Conservation (phyloP, 2,329 filamentous ascomycete species). For the Colletotrichum lentis region DNA sequence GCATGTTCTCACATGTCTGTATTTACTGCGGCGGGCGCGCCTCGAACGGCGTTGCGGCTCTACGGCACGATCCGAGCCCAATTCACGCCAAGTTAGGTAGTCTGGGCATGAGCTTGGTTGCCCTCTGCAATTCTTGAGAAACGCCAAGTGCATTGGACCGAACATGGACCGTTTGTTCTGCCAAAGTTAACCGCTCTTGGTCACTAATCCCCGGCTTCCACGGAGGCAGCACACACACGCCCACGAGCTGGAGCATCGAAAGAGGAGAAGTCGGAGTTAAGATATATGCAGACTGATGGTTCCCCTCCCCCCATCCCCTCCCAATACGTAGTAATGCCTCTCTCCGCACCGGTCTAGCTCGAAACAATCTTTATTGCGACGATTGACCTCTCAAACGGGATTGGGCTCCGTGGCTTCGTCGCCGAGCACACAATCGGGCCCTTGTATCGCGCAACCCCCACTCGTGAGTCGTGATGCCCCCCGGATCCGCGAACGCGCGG, state of each 20-base stretch:
- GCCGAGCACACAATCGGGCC: conserved; percentile 34
- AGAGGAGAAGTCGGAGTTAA: not conserved
- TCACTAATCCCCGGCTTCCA: not conserved
- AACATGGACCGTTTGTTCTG: not conserved
- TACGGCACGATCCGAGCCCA: not conserved
- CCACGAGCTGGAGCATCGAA: not conserved
- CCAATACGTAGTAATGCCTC: not conserved
- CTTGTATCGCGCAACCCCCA: conserved; percentile 36
- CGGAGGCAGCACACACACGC: not conserved
- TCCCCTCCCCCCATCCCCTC: too few relatives aligned
- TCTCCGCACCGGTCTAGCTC: not conserved
- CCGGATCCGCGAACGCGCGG: conserved; percentile 23
- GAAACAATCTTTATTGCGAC: not conserved
- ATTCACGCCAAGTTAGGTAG: not conserved
- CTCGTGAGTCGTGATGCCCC: conserved; percentile 17
- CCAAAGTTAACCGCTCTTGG: not conserved
- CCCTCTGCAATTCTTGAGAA: not conserved
- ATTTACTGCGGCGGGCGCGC: too few relatives aligned
- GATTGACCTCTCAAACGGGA: conserved; percentile 9
- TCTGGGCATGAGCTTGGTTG: conserved; percentile 2
- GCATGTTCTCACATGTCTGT: not conserved
- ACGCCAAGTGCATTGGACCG: not conserved
- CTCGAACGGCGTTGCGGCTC: not conserved
- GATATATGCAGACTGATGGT: not conserved
- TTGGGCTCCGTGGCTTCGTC: conserved; percentile 13